phyloP scores from a whole-genome alignment of 2,329 filamentous ascomycete species.

The Pezicula neosporulosa region DNA sequence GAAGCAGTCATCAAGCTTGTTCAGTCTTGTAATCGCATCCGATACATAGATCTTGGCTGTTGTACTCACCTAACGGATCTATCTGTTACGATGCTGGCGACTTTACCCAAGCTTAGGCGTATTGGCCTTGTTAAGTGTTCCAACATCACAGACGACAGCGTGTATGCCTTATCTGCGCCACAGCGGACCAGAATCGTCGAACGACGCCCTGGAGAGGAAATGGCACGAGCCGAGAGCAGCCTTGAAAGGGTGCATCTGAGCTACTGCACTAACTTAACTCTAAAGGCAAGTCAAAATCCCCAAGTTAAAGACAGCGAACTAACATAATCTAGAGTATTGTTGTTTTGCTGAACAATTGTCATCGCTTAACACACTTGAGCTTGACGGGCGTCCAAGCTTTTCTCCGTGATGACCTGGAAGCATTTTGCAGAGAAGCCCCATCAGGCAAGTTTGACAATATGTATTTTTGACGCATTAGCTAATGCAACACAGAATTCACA shows the following conservation, averaged over 20 bases:
- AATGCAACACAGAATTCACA: slow-evolving; percentile 69
- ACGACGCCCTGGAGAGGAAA: slow-evolving; percentile 39
- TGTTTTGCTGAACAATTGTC: slow-evolving; percentile 83
- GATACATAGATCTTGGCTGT: slow-evolving; percentile 97
- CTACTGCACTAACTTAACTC: slow-evolving; percentile 83
- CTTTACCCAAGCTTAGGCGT: slow-evolving; percentile 86
- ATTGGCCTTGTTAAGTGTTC: slow-evolving; percentile 95
- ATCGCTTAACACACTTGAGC: slow-evolving; percentile 88
- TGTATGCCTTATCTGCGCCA: slow-evolving; percentile 75
- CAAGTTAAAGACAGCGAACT: slow-evolving; percentile 15
- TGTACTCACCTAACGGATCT: slow-evolving; percentile 84
- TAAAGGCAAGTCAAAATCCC: slow-evolving; percentile 57
- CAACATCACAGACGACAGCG: slow-evolving; percentile 85
- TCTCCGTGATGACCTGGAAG: slow-evolving; percentile 76
- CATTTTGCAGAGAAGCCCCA: slow-evolving; percentile 84
- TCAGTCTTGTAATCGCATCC: slow-evolving; percentile 82
- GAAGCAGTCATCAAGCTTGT: slow-evolving; percentile 81
- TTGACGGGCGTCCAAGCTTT: slow-evolving; percentile 93
- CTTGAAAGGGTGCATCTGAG: slow-evolving; percentile 94
- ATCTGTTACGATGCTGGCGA: slow-evolving; percentile 80
- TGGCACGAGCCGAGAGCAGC: slow-evolving; percentile 34
- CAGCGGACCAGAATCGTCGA: slow-evolving; percentile 6
- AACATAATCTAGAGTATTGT: slow-evolving; percentile 71
- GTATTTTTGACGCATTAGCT: slow-evolving; percentile 5
- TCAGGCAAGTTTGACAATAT: slow-evolving; percentile 44